Conservation (phyloP, 31 red algal species). For the Bonnemaisonia californica region DNA sequence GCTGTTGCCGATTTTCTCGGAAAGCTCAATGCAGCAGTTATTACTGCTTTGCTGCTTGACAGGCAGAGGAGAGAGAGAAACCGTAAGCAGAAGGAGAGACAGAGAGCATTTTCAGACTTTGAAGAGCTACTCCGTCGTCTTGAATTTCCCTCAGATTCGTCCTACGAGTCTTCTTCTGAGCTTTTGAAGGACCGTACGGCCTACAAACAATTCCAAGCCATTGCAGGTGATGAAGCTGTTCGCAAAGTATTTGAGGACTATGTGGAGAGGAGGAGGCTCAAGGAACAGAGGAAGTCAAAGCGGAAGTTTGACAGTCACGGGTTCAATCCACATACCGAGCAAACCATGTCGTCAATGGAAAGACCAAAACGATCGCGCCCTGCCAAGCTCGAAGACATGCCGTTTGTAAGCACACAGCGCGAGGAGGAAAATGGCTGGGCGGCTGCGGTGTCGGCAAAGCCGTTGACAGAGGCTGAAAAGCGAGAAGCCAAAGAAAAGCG, state of each 20-base stretch:
- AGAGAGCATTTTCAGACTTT: slow-evolving; percentile 30
- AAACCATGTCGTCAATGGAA: slow-evolving; percentile 15
- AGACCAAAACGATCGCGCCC: slow-evolving; percentile 28
- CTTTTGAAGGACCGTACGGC: slow-evolving; percentile 16
- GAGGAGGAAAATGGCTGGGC: slow-evolving; percentile 73
- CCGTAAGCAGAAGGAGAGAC: slow-evolving; percentile 43
- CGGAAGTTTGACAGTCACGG: slow-evolving; percentile 28
- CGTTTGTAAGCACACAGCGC: slow-evolving; percentile 4
- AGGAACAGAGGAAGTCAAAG: slow-evolving; percentile 9
- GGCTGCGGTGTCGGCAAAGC: slow-evolving; percentile 52
- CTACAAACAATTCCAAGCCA: background rate
- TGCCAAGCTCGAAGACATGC: background rate
- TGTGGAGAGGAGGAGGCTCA: background rate
- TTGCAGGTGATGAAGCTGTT: slow-evolving; percentile 20
- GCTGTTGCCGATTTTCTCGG: slow-evolving; percentile 33
- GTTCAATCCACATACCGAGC: background rate
- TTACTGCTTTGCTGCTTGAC: slow-evolving; percentile 48
- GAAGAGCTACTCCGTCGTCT: slow-evolving; percentile 17
- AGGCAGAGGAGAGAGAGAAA: slow-evolving; percentile 60
- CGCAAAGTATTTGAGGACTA: slow-evolving; percentile 6
- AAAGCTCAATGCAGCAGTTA: slow-evolving; percentile 23
- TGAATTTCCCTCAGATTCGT: slow-evolving; percentile 17
- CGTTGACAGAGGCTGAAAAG: slow-evolving; percentile 56
- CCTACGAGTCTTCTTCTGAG: slow-evolving; percentile 23
- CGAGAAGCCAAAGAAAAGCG: slow-evolving; percentile 41